phyloP scores from a whole-genome alignment of 306 rosid genomes.

The Potentilla sterilis region DNA sequence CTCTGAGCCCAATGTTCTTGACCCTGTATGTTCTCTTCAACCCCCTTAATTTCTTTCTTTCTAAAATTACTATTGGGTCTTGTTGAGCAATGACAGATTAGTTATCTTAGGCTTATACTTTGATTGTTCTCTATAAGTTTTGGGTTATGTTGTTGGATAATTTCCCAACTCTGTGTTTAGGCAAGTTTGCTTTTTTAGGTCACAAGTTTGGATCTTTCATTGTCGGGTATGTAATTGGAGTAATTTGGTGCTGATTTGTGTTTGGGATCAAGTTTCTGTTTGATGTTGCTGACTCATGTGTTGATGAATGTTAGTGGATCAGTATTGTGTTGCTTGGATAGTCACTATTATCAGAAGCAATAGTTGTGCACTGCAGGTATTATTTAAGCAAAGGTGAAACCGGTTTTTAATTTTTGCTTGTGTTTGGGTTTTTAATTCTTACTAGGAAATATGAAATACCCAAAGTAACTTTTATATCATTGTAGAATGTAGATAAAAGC shows the following conservation, averaged over 20 bases:
- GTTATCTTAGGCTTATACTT: background rate
- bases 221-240: background rate
- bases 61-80: background rate
- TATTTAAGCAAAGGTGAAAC: background rate
- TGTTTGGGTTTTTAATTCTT: background rate
- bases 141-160: background rate
- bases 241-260: background rate
- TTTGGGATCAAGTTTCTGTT: background rate
- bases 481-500: background rate
- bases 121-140: background rate
- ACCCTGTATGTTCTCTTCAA: conserved; percentile 52
- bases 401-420: background rate
- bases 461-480: too few species aligned
- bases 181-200: background rate
- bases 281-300: background rate
- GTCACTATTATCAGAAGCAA: background rate
- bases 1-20: conserved; percentile 73
- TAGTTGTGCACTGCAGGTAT: background rate
- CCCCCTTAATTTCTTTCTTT: background rate
- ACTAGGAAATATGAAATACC: too few species aligned
- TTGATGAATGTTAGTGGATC: background rate
- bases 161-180: background rate
- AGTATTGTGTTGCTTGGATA: background rate
- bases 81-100: background rate
- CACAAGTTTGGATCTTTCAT: background rate